These are phyloP conservation scores for Cercospora beticola DNA, from an alignment of 2,329 filamentous ascomycete species.

Conservation along the genomic window DNA sequence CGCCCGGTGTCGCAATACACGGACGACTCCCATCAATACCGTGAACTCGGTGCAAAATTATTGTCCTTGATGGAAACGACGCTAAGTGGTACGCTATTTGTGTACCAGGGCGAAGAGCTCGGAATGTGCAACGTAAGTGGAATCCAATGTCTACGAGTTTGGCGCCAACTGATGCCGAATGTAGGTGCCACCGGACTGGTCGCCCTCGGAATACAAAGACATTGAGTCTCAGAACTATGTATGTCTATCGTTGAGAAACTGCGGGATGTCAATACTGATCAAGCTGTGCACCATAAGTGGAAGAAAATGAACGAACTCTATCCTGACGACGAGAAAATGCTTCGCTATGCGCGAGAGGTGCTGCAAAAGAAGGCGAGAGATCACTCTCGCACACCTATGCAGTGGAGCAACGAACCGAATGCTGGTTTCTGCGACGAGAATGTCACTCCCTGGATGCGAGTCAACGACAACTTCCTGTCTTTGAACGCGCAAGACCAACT, in stretches of 20 bases:
- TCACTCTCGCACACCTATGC: conserved; percentile 65
- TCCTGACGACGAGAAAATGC: conserved; percentile 24
- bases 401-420: conserved; percentile 59
- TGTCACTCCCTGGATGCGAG: conserved; percentile 60
- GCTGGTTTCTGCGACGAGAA: conserved; percentile 61
- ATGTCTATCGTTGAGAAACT: background rate
- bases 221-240: conserved; percentile 56
- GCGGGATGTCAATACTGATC: background rate
- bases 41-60: conserved; percentile 49
- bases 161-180: no score
- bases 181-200: conserved; percentile 42
- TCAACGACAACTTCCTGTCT: conserved; percentile 54
- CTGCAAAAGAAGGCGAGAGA: conserved; percentile 28
- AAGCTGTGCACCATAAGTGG: conserved; percentile 38
- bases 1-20: conserved; percentile 51
- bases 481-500: conserved; percentile 61
- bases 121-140: conserved; percentile 48
- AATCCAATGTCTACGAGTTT: background rate
- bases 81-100: conserved; percentile 51
- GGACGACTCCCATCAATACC: conserved; percentile 48
- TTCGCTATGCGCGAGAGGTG: conserved; percentile 20
- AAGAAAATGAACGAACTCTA: conserved; percentile 46
- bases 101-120: conserved; percentile 54
- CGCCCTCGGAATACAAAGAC: conserved; percentile 51
- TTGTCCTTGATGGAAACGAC: conserved; percentile 50